These are phyloP conservation scores for Tricholoma sp. DNA, from an alignment of 768 basidiomycete species.

Conservation along the genomic window DNA sequence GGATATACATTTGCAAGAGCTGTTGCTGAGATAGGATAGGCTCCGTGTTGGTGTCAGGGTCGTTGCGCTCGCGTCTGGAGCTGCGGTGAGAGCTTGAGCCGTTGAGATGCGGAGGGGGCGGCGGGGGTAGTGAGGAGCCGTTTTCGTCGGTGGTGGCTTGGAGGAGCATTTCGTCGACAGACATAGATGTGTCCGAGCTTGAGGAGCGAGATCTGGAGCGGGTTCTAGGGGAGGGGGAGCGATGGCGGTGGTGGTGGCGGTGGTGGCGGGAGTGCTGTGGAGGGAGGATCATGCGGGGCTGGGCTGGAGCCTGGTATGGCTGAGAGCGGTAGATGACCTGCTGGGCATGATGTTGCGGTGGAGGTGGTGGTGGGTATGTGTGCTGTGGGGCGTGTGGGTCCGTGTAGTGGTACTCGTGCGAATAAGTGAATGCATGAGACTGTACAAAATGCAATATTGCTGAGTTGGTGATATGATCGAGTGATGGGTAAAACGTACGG, in stretches of 20 bases:
- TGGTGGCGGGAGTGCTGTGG: constrained; percentile 8
- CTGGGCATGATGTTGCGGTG: neutral
- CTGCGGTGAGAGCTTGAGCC: neutral
- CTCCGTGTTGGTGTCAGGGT: neutral
- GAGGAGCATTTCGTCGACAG: constrained; percentile 42
- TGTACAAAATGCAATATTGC: no score
- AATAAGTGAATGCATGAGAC: neutral
- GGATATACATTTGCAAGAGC: no score
- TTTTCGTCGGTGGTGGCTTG: constrained; percentile 23
- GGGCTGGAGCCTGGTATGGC: neutral
- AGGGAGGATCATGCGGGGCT: constrained; percentile 16
- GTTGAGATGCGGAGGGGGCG: neutral
- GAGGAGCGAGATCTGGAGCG: constrained; percentile 27
- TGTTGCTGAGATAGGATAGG: no score
- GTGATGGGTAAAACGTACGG: neutral
- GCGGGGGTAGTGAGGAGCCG: neutral
- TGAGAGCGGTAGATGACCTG: neutral
- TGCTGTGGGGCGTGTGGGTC: neutral
- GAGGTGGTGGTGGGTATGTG: neutral
- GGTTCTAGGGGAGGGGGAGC: neutral
- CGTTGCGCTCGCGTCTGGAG: neutral
- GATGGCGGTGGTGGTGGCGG: constrained; percentile 6
- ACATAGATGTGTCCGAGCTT: constrained; percentile 31
- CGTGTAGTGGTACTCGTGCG: neutral
- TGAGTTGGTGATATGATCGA: no score